Conservation (phyloP, 345 rosid species). For the Kernera saxatilis region DNA sequence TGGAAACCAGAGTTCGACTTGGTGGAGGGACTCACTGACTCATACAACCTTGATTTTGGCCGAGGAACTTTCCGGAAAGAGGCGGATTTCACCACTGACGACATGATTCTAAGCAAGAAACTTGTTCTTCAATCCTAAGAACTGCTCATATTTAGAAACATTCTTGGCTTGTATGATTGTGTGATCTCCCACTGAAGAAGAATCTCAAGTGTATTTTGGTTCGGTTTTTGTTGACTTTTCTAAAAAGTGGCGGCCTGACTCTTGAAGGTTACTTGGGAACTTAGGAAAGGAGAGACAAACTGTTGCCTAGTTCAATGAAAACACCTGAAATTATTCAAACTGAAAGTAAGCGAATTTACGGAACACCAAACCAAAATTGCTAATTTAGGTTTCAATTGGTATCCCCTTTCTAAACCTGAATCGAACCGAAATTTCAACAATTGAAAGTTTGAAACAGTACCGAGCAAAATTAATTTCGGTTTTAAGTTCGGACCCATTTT, state of each 20-base stretch:
- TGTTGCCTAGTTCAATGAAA: background rate
- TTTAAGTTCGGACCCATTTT: too few species aligned
- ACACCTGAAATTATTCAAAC: background rate
- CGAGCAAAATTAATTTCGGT: background rate
- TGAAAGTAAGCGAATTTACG: background rate
- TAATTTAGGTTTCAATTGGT: too few species aligned
- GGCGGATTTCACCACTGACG: slow-evolving; percentile 91
- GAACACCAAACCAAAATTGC: background rate
- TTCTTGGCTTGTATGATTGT: slow-evolving; percentile 14
- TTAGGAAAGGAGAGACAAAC: background rate
- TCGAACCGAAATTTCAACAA: background rate
- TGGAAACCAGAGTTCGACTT: slow-evolving; percentile 72
- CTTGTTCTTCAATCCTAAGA: slow-evolving; percentile 60
- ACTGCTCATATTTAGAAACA: background rate
- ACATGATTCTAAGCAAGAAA: slow-evolving; percentile 73
- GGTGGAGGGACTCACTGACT: slow-evolving; percentile 92
- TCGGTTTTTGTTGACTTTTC: background rate
- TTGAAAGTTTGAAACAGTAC: background rate
- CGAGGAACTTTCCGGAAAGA: slow-evolving; percentile 84
- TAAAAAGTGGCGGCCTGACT: background rate
- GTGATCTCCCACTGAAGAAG: background rate
- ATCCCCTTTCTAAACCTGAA: background rate
- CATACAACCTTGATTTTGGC: slow-evolving; percentile 88
- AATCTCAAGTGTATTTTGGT: background rate
- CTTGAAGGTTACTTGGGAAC: background rate